Evolutionary conservation across 2,329 filamentous ascomycete genomes (phyloP).

Genomic region (Talaromyces albobiverticillius): DNA sequence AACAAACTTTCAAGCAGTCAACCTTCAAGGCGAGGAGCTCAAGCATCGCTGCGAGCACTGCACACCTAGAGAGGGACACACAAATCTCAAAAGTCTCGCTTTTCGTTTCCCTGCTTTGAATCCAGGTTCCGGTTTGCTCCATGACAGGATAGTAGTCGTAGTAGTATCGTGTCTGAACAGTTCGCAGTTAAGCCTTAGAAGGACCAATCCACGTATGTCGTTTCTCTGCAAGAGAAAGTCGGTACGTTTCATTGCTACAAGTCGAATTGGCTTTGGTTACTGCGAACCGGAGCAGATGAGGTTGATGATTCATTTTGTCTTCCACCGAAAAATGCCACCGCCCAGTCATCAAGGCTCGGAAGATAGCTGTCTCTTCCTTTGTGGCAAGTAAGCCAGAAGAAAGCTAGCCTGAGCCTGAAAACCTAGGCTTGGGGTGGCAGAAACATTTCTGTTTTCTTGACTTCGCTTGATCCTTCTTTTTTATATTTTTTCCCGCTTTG

Average conservation of each 20-base stretch:
- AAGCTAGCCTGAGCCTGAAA: too few relatives aligned
- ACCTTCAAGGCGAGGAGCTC: constrained; percentile 30
- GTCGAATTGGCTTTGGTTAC: constrained; percentile 29
- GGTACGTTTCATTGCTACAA: constrained; percentile 43
- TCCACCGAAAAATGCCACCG: background rate
- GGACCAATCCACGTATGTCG: constrained; percentile 36
- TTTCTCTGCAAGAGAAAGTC: background rate
- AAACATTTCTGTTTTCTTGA: background rate
- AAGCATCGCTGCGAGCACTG: constrained; percentile 41
- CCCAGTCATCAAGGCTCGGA: background rate
- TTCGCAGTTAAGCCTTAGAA: constrained; percentile 27
- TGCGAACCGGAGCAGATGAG: constrained; percentile 17
- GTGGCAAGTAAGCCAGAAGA: too few relatives aligned
- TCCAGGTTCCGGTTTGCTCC: background rate
- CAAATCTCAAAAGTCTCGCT: constrained; percentile 8
- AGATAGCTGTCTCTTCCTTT: background rate
- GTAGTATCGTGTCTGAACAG: background rate
- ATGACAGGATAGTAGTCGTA: background rate
- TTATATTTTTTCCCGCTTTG: background rate
- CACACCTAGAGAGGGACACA: constrained; percentile 19
- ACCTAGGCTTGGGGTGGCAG: too few relatives aligned
- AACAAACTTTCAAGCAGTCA: constrained; percentile 1
- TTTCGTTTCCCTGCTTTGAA: background rate
- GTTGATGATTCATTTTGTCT: background rate
- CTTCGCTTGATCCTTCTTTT: background rate